A percentile compares a stretch with the other conserved stretches of the same genome.
These are phyloP conservation scores for Amorphotheca resinae DNA, from an alignment of 495 filamentous ascomycete species.

Conservation along the genomic window DNA sequence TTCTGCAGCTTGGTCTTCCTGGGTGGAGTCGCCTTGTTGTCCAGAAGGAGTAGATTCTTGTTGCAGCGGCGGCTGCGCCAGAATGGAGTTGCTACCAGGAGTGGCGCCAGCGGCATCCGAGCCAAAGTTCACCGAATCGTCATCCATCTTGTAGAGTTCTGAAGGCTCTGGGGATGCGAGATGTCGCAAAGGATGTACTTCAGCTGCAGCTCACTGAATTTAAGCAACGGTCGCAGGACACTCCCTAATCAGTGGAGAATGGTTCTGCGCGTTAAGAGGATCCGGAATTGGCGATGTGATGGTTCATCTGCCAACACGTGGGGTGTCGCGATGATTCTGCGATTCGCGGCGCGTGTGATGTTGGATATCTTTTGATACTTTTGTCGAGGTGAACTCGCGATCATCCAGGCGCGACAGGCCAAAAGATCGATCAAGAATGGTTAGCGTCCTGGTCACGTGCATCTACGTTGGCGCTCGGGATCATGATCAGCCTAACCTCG, in stretches of 20 bases:
- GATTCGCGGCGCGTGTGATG: background rate
- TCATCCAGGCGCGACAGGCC: background rate
- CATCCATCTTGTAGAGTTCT: conserved; percentile 34
- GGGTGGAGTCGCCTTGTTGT: conserved; percentile 11
- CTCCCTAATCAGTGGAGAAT: conserved; percentile 1
- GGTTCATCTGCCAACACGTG: background rate
- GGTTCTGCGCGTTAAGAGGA: background rate
- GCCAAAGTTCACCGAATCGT: conserved; percentile 38
- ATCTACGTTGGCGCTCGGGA: no score
- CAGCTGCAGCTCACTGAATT: background rate
- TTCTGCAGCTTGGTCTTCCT: conserved; percentile 5
- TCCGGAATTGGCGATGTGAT: background rate
- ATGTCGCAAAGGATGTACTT: conserved; percentile 15
- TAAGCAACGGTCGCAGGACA: conserved; percentile 4
- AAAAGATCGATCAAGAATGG: background rate
- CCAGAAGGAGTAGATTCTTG: conserved; percentile 28
- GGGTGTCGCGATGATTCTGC: background rate
- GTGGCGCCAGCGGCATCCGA: conserved; percentile 39
- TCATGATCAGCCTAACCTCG: no score
- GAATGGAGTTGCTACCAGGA: conserved; percentile 35
- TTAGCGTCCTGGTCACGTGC: background rate
- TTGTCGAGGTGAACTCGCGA: conserved; percentile 1
- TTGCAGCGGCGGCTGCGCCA: conserved; percentile 37
- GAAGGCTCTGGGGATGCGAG: conserved; percentile 5
- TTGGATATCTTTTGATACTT: background rate